Base-by-base conservation (phyloP, 768 basidiomycete species). In the Cubamyces lactineus region DNA sequence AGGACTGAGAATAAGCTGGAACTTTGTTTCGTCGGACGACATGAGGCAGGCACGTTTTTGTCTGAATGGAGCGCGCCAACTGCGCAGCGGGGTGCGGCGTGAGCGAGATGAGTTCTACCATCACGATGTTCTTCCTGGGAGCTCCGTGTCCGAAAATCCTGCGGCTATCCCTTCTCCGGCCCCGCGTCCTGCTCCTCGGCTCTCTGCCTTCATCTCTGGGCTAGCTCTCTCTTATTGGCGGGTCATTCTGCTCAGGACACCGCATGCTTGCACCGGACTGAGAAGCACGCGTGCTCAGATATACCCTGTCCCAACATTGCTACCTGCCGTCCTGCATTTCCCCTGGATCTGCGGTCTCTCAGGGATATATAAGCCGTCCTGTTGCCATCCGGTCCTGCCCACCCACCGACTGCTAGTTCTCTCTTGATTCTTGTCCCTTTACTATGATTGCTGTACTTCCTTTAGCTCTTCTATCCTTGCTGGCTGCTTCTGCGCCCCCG, bases 401-500 rank as follows among this genome's bases (percentile, higher is more conserved):
- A 38, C 40, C 41, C 46, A 53, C 50, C 23, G 5, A 58, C 39
- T 21, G 30, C 48, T n/a, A 48, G 16, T 39, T 45, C 24, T 38
- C 45, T 30, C 41, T 13, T 46, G 49, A 47, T 28, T 19, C 3
- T 34, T 4, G 11, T 23, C 54, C 61, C 39, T 43, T 61, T 26
- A 41, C 58, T 5, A 72, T 72, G 71, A 34, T 62, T 41, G 55
- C 66, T 53, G 65, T 48, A 42, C 66, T 59, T 57, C 65, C 53
- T 49, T 55, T 64, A 47, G 59, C 65, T n/a, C 53, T 68, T 40
- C 54, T 69, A 21, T 52, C 66, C 28, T 45, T 61, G 24, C 64
- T 70, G 24, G 43, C 48, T 53, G 66, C 54, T 3, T 43, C 57
- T 53, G 17, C 40, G 4, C 30, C 40, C 23, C 50, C 21, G 7